These are phyloP conservation scores for Aspergillus baeticus DNA, from an alignment of 495 filamentous ascomycete genomes.

Conservation along the genomic window DNA sequence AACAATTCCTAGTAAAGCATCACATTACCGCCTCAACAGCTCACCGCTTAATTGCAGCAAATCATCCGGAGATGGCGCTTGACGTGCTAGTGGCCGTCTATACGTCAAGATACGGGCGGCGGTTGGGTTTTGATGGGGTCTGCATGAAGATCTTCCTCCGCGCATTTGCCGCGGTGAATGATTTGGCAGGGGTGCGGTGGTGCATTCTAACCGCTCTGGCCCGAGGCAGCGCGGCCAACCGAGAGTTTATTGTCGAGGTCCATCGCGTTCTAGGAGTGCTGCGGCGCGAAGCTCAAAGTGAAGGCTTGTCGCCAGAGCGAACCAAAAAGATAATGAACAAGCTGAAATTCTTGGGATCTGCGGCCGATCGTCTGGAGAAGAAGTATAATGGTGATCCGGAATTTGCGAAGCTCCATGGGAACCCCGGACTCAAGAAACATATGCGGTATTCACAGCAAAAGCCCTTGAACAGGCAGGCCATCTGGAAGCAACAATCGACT, in stretches of 20 bases:
- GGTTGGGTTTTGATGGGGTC: constrained; percentile 33
- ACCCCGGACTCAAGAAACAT: constrained; percentile 9
- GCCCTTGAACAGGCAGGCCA: constrained; percentile 10
- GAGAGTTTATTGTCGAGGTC: constrained; percentile 35
- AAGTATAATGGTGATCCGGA: constrained; percentile 24
- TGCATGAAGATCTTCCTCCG: constrained; percentile 46
- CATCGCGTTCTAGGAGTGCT: constrained; percentile 26
- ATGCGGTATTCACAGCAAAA: constrained; percentile 16
- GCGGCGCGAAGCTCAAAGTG: not conserved
- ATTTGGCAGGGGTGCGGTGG: constrained; percentile 43
- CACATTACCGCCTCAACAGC: constrained; percentile 29
- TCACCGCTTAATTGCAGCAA: constrained; percentile 27
- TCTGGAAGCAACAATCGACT: constrained; percentile 9
- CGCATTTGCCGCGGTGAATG: constrained; percentile 27
- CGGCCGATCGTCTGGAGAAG: constrained; percentile 22
- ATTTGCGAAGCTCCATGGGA: constrained; percentile 9
- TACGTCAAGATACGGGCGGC: constrained; percentile 35
- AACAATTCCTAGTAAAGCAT: constrained; percentile 33
- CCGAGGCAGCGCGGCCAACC: constrained; percentile 27
- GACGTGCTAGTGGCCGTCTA: constrained; percentile 39
- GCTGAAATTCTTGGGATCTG: constrained; percentile 15
- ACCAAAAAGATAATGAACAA: not conserved
- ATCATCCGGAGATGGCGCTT: constrained; percentile 28
- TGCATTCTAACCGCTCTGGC: constrained; percentile 39
- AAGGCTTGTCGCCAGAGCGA: constrained; percentile 3